A percentile compares a stretch with the other conserved stretches of the same genome.
phyloP scores from a whole-genome alignment of 345 rosid species.

The Populus davidiana region DNA sequence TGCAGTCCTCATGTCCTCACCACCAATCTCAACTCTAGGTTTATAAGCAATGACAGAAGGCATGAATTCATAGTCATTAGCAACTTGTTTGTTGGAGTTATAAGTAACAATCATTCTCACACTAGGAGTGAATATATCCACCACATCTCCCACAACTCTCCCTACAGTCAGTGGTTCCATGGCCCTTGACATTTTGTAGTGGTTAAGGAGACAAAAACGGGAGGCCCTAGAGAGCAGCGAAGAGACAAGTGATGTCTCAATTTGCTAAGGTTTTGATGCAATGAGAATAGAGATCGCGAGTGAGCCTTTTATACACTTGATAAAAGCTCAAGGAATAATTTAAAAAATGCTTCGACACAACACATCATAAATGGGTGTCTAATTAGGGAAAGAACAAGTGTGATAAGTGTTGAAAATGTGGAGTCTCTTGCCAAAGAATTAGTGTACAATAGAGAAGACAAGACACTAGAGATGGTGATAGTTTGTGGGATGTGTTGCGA shows the following conservation, averaged over 20 bases:
- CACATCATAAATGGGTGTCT: not conserved
- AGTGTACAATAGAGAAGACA: not conserved
- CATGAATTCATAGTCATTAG: conserved; percentile 68
- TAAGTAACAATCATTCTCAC: conserved; percentile 61
- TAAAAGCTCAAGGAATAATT: conserved; percentile 27
- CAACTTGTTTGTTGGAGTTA: conserved; percentile 56
- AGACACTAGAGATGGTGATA: conserved; percentile 1
- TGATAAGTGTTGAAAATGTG: not conserved
- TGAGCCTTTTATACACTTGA: conserved; percentile 14
- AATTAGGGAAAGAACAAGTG: conserved; percentile 21
- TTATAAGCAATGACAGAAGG: conserved; percentile 48
- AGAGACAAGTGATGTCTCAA: not conserved
- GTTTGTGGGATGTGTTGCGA: not conserved
- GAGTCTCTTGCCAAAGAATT: not conserved
- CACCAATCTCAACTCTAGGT: conserved; percentile 76
- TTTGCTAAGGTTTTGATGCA: not conserved
- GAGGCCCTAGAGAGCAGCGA: no score
- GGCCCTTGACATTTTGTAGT: conserved; percentile 33
- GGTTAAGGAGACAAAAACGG: not conserved
- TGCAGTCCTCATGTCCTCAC: conserved; percentile 69
- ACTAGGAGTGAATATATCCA: conserved; percentile 58
- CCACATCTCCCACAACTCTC: conserved; percentile 76
- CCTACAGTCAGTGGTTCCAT: conserved; percentile 57
- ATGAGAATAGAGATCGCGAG: not conserved
- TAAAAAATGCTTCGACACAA: conserved; percentile 17